phyloP scores from a whole-genome alignment of 1,284 basidiomycete genomes.

The Moesziomyces globuligerus region DNA sequence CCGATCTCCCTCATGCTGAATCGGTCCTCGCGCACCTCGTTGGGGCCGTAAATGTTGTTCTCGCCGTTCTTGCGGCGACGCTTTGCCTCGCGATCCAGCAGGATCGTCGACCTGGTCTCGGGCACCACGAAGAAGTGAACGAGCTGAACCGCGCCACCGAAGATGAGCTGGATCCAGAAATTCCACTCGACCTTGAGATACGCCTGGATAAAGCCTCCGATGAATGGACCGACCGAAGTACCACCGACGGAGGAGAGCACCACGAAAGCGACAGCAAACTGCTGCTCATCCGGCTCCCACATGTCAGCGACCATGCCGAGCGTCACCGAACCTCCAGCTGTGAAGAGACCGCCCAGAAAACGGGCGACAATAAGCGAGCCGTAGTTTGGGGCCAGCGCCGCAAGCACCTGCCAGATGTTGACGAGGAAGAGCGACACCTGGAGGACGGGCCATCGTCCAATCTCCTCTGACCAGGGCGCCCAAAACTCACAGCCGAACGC shows the following conservation, averaged over 20 bases:
- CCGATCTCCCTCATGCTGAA: conserved; percentile 67
- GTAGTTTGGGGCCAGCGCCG: conserved; percentile 64
- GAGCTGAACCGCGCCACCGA: conserved; percentile 68
- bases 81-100: conserved; percentile 68
- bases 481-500: conserved; percentile 67
- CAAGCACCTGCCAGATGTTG: conserved; percentile 66
- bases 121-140: conserved; percentile 69
- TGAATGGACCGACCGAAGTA: conserved; percentile 63
- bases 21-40: conserved; percentile 66
- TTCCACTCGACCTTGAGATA: conserved; percentile 61
- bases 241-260: conserved; percentile 66
- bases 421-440: conserved; percentile 64
- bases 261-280: conserved; percentile 65
- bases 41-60: conserved; percentile 68
- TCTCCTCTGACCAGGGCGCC: conserved; percentile 67
- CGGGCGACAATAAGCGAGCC: conserved; percentile 63
- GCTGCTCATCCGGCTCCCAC: conserved; percentile 65
- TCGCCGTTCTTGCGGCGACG: conserved; percentile 66
- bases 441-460: conserved; percentile 65
- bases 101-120: conserved; percentile 68
- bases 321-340: conserved; percentile 69
- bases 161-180: conserved; percentile 69
- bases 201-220: conserved; percentile 57
- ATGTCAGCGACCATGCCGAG: conserved; percentile 69
- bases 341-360: conserved; percentile 66